Percentiles rank a stretch among this genome's conserved stretches.
These are phyloP conservation scores for Meira nashicola DNA, from an alignment of 1,284 basidiomycete genomes.

Conservation along the genomic window DNA sequence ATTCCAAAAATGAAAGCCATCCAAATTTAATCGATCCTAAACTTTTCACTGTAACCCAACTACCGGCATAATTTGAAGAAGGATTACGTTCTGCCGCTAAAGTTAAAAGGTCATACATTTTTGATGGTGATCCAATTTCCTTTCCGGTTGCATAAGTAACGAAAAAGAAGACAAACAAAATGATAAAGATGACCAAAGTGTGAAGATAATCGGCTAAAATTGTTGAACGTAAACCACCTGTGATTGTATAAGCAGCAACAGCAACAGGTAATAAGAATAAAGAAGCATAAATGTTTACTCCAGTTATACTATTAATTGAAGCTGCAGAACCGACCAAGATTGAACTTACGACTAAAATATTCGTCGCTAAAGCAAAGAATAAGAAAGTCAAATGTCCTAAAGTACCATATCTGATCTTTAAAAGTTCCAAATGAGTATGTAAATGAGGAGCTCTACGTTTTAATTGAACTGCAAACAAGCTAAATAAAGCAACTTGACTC, in stretches of 20 bases:
- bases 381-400: constrained; percentile 37
- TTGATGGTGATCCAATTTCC: constrained; percentile 29
- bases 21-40: constrained; percentile 36
- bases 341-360: constrained; percentile 40
- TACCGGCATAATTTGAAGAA: constrained; percentile 29
- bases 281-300: constrained; percentile 35
- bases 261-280: constrained; percentile 33
- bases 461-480: constrained; percentile 40
- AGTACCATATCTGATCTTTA: constrained; percentile 33
- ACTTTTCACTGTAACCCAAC: constrained; percentile 32
- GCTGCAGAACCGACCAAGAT: constrained; percentile 37
- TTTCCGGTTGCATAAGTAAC: constrained; percentile 34
- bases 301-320: constrained; percentile 40
- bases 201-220: constrained; percentile 43
- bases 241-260: constrained; percentile 42
- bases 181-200: constrained; percentile 44
- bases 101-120: constrained; percentile 33
- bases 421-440: constrained; percentile 42
- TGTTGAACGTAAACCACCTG: constrained; percentile 32
- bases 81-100: constrained; percentile 18
- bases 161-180: constrained; percentile 38
- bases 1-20: constrained; percentile 29
- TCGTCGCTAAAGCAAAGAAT: constrained; percentile 43
- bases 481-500: constrained; percentile 36
- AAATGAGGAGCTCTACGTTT: constrained; percentile 38